A percentile compares a stretch with the other conserved stretches of the same genome.
phyloP scores from a whole-genome alignment of 2,329 filamentous ascomycete genomes.

The Fusarium ambrosium region DNA sequence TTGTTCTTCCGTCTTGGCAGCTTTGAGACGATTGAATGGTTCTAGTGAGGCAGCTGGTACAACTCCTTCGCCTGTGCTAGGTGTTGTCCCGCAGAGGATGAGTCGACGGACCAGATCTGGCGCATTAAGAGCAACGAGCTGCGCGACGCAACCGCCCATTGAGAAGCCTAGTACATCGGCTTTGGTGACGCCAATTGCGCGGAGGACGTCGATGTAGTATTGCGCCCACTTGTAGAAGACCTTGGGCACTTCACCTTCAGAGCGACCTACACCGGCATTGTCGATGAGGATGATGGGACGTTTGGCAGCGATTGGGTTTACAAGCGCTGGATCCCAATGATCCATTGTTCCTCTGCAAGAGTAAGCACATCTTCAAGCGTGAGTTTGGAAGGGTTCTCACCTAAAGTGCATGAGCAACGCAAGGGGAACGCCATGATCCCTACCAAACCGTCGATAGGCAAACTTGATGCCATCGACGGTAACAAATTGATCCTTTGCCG shows the following conservation, averaged over 20 bases:
- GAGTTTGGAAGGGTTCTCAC: conserved; percentile 32
- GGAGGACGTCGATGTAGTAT: conserved; percentile 53
- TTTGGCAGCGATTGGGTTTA: conserved; percentile 58
- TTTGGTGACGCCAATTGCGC: conserved; percentile 54
- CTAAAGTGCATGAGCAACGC: conserved; percentile 51
- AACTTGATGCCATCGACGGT: conserved; percentile 50
- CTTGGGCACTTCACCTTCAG: conserved; percentile 56
- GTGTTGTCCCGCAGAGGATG: conserved; percentile 60
- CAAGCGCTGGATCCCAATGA: conserved; percentile 58
- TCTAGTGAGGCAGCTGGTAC: conserved; percentile 47
- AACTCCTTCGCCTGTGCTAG: conserved; percentile 55
- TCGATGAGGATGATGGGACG: conserved; percentile 63
- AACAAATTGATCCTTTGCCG: conserved; percentile 47
- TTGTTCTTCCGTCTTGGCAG: conserved; percentile 50
- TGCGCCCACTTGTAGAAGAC: conserved; percentile 49
- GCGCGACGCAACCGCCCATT: conserved; percentile 63
- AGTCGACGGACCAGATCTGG: conserved; percentile 55
- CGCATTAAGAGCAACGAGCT: conserved; percentile 58
- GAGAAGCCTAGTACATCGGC: conserved; percentile 64
- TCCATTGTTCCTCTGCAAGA: conserved; percentile 53
- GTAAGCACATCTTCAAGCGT: background rate
- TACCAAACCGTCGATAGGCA: conserved; percentile 51
- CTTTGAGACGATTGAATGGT: conserved; percentile 52
- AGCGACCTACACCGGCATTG: conserved; percentile 62
- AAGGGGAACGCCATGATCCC: conserved; percentile 48